Evolutionary conservation across 2,329 filamentous ascomycete genomes (phyloP), one percentile per base, ranked within the genome.

Genomic region (Thielaviopsis musarum): DNA sequence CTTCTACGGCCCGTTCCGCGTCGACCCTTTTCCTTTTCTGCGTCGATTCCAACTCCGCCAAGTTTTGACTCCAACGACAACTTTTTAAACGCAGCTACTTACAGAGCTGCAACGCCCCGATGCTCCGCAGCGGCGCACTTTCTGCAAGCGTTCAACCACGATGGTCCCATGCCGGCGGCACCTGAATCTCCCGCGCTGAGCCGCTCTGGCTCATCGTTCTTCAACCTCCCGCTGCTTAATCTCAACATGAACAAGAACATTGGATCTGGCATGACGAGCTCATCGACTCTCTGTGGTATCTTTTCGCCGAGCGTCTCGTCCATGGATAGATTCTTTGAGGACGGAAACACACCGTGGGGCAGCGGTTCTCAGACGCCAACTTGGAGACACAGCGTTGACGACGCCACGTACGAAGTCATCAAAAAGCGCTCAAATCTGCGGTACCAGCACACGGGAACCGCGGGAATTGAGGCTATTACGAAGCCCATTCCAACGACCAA

Each of bases 271-370:
- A 45, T 53, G 30, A 57, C 28, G 13, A 95, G 89, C 3, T 85
- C 87, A 10, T 91, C 89, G 1, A 95, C 93, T 0, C 79, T 98
- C 5, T 87, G 86, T 65, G 91, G 93, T 59, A 98, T 98, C 66
- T 98, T 95, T 74, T 84, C 83, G 12, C 83, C 82, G 6, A 80
- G 81, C 0, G 77, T 78, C 34, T 79, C 79, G 61, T 74, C 79
- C 52, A 70, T 71, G 63, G 72, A 78, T 64, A 70, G 75, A 66
- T 67, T 68, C 61, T 69, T 69, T 58, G 67, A 82, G 64, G 82
- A 84, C 63, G 70, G 77, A 2, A 75, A 77, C 59, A 90, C 85
- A 12, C 88, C 88, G 1, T 93, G 85, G 84, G 88, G 85, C 24
- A 87, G 83, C 0, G 88, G 88, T 41, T 80, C 85, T 34, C 81